Conservation (phyloP, 352 stramenopile species). For the Pythium brachiatum region DNA sequence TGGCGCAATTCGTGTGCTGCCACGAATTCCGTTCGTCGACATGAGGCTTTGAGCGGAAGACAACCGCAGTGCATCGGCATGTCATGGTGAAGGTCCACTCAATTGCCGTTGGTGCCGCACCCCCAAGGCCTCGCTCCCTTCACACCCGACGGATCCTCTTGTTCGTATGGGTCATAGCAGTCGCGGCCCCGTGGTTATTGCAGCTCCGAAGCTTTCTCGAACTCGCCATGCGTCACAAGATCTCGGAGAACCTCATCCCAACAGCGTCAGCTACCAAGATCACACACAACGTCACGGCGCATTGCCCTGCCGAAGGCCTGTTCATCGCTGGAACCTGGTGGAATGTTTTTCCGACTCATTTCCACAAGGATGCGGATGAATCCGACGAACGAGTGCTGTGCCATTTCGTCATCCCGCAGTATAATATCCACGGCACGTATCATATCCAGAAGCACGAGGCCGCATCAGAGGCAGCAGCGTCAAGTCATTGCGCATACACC, state of each 20-base stretch:
- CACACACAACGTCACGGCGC: neutral
- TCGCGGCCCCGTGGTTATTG: neutral
- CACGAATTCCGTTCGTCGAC: neutral
- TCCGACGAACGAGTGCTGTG: neutral
- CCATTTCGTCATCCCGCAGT: neutral
- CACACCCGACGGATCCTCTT: neutral
- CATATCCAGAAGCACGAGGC: neutral
- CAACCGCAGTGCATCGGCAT: no score
- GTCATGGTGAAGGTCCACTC: neutral
- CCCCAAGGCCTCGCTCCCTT: neutral
- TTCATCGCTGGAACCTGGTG: neutral
- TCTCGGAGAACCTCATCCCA: neutral
- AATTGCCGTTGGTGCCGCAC: neutral
- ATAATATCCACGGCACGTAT: neutral
- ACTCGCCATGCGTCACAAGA: neutral
- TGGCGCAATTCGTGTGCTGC: no score
- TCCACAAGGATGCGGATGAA: neutral
- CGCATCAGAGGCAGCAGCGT: no score
- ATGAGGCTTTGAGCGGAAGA: no score
- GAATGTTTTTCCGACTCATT: neutral
- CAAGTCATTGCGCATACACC: no score
- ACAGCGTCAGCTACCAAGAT: neutral
- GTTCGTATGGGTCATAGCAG: neutral
- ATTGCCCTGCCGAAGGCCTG: neutral
- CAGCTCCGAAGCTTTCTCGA: neutral